These are phyloP conservation scores for Aureobasidium lini DNA, from an alignment of 2,329 filamentous ascomycete species.

Conservation along the genomic window DNA sequence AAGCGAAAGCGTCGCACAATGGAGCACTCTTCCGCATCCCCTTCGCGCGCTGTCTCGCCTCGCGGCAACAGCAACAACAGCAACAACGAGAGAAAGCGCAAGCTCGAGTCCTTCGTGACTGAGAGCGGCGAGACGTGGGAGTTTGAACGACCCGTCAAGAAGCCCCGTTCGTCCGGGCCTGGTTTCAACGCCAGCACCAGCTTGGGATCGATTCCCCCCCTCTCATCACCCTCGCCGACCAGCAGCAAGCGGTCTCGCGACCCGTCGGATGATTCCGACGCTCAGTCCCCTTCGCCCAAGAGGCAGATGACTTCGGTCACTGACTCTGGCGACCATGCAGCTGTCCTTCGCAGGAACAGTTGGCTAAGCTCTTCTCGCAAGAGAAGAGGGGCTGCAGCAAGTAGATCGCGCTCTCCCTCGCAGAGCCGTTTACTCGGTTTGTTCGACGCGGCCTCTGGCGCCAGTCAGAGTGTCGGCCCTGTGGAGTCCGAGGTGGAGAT, in stretches of 20 bases:
- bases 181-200: background rate
- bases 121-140: constrained; percentile 8
- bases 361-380: background rate
- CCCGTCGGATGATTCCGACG: constrained; percentile 2
- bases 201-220: background rate
- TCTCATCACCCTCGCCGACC: background rate
- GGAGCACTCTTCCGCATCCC: constrained; percentile 1
- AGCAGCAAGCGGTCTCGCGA: constrained; percentile 9
- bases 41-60: background rate
- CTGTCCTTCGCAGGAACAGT: background rate
- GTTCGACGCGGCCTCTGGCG: background rate
- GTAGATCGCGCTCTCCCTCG: constrained; percentile 1
- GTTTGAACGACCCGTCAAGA: constrained; percentile 4
- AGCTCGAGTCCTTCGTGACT: background rate
- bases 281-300: constrained; percentile 5
- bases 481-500: background rate
- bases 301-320: constrained; percentile 11
- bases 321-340: constrained; percentile 1
- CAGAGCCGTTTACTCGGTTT: background rate
- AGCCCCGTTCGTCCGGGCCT: constrained; percentile 6
- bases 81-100: constrained; percentile 7
- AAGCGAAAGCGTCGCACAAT: constrained; percentile 11
- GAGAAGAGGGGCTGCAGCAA: constrained; percentile 1
- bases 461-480: background rate
- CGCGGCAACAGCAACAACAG: constrained; percentile 5